Conservation (phyloP, 2,329 filamentous ascomycete species). For the Cordyceps farinosa region DNA sequence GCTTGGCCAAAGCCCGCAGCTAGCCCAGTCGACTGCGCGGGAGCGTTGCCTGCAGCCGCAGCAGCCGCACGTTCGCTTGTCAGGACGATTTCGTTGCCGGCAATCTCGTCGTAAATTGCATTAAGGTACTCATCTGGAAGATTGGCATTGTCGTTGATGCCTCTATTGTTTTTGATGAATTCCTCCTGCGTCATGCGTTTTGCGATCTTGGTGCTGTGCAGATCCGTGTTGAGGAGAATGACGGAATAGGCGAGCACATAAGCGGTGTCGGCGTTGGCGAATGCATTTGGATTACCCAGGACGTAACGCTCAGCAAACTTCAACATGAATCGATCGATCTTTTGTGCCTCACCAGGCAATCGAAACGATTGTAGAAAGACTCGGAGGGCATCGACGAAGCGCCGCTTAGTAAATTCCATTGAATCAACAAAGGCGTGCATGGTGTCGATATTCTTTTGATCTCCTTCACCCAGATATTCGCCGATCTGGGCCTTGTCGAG, state of each 20-base stretch:
- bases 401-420: slow-evolving; percentile 89
- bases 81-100: slow-evolving; percentile 86
- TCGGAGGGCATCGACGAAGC: slow-evolving; percentile 88
- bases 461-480: slow-evolving; percentile 91
- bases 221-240: slow-evolving; percentile 93
- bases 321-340: slow-evolving; percentile 98
- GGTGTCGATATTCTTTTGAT: slow-evolving; percentile 87
- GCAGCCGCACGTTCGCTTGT: slow-evolving; percentile 88
- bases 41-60: slow-evolving; percentile 66
- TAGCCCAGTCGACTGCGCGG: slow-evolving; percentile 62
- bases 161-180: slow-evolving; percentile 98
- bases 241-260: slow-evolving; percentile 96
- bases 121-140: slow-evolving; percentile 88
- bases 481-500: slow-evolving; percentile 90
- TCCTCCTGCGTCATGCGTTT: slow-evolving; percentile 92
- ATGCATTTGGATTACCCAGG: slow-evolving; percentile 91
- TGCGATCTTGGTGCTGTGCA: slow-evolving; percentile 82
- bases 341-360: slow-evolving; percentile 91
- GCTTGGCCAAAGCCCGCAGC: slow-evolving; percentile 84
- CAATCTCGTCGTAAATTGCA: slow-evolving; percentile 90
- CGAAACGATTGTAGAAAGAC: slow-evolving; percentile 94
- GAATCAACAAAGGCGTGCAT: slow-evolving; percentile 97
- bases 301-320: slow-evolving; percentile 98
- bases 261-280: slow-evolving; percentile 95
- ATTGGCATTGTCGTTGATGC: slow-evolving; percentile 95